Evolutionary conservation across 1,139 yeast species (phyloP).

Genomic region (Eremothecium gossypii): DNA sequence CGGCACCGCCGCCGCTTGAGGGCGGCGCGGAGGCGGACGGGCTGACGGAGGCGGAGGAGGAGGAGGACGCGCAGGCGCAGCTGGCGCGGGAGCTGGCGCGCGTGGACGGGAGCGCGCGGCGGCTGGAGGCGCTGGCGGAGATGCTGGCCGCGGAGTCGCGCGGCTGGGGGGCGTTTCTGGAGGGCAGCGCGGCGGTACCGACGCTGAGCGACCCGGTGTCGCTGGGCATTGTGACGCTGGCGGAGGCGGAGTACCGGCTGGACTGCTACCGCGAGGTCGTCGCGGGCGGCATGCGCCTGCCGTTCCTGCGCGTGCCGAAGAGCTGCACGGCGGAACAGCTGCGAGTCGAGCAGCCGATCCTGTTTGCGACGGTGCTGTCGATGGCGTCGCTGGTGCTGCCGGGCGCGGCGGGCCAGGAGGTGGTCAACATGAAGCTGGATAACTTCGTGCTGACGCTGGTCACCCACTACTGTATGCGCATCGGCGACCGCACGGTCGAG

Average conservation of each 20-base stretch:
- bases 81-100: neutral
- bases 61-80: neutral
- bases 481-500: conserved; percentile 67
- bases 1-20: neutral
- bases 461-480: conserved; percentile 53
- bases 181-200: conserved; percentile 14
- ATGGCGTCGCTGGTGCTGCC: conserved; percentile 42
- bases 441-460: conserved; percentile 50
- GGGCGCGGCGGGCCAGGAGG: conserved; percentile 28
- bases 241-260: conserved; percentile 43
- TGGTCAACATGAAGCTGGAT: conserved; percentile 41
- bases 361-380: conserved; percentile 59
- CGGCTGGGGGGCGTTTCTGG: conserved; percentile 21
- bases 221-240: conserved; percentile 38
- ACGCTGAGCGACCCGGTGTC: conserved; percentile 38
- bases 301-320: conserved; percentile 45
- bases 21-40: neutral
- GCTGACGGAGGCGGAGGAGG: conserved; percentile 1
- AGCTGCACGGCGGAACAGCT: conserved; percentile 40
- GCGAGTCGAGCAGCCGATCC: conserved; percentile 44
- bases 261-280: conserved; percentile 36
- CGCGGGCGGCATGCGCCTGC: conserved; percentile 34
- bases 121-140: conserved; percentile 14
- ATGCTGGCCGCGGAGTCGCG: conserved; percentile 18
- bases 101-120: neutral